Evolutionary conservation across 306 rosid species (phyloP), one percentile per base, ranked within the genome.

Genomic region (Cicer cuneatum): DNA sequence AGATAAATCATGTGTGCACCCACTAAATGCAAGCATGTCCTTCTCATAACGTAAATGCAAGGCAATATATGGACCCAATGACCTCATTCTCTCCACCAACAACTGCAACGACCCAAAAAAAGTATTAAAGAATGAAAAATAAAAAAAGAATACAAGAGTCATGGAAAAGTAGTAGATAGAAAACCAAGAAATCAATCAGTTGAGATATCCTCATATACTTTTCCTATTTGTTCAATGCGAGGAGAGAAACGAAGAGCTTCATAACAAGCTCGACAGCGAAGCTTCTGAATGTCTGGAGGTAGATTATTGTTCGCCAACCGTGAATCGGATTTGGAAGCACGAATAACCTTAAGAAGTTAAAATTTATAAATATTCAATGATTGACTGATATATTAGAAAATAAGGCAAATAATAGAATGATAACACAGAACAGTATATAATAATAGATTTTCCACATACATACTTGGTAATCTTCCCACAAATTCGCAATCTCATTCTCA

Each of bases 21-120:
- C 97, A 76, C 97, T 94, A 85, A 94, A 94, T 78, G 99, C 92
- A 79, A 94, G 96, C 97, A 92, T 86, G 80, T 94, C 99, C 87
- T 94, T 92, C 90, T 94, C 99, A 54, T 80, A 94, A 35, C 99
- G 96, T 76, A 94, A 82, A 87, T 92, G 99, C 75, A 94, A 66
- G 54, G 99, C 97, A 77, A 94, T 90, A 60, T 89, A 92, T 41
- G 87, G 90, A 71, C 99, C 99, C 81, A 82, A 67, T 41, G 96
- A 85, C 82, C 99, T 88, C 97, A 92, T 92, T 81, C 96, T 87
- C 71, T 81, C 86, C 62, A 90, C 96, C 80, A 94, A 82, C 80
- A 87, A 84, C 99, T 94, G 71, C 80, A 71, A 66, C 40, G 40
- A 66, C 19, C 75, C 61, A 13, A 59, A 39, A 15, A 29, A 52